Base-by-base conservation (phyloP, 2,329 filamentous ascomycete genomes). In the Grosmannia huntii region DNA sequence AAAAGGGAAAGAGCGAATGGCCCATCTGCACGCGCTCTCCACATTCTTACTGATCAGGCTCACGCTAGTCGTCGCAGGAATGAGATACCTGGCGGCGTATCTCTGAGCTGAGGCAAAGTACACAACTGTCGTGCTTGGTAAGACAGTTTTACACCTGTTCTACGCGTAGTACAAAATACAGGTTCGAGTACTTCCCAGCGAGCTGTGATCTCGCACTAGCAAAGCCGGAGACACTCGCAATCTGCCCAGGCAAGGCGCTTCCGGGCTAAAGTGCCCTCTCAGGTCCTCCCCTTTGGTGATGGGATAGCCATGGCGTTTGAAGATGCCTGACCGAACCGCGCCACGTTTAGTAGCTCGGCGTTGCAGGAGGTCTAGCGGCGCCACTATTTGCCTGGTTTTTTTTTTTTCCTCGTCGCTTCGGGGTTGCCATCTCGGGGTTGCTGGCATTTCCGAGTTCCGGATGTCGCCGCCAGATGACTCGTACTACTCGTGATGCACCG, bases 321-420 rank as follows among this genome's bases (percentile, higher is more conserved):
- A 49, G 46, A 49, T 49, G 46, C 46, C 46, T 52, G 50, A 52
- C 50, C 31, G 51, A 53, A 53, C 51, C n/a, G 51, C 51, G 51
- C 51, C 33, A 53, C 51, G 31, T 53, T 53, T 53, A n/a, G 50
- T 33, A 52, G 50, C 19, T 33, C 28, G 50, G 21, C 51, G 33
- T 23, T 38, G 51, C 51, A 53, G 51, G 19, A 21, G 12, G 28
- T n/a, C 12, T n/a, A 38, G 51, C 51, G 31, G 31, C 31, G 25
- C 51, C 31, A 38, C 31, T 53, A 25, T 38, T 38, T 21, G 31
- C 11, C 6, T 52, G 5, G 33, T n/a, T 41, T 41, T 27, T 54
- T 41, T 54, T 5, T 41, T 19, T 12, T 14, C 25, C 25, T 36
- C 27, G 9, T 31, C 23, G 12, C 53, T 21, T 23, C 19, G 19